Evolutionary conservation across 345 rosid species (phyloP), one percentile per base, ranked within the genome.

Genomic region (Hibiscus tridactylites): DNA sequence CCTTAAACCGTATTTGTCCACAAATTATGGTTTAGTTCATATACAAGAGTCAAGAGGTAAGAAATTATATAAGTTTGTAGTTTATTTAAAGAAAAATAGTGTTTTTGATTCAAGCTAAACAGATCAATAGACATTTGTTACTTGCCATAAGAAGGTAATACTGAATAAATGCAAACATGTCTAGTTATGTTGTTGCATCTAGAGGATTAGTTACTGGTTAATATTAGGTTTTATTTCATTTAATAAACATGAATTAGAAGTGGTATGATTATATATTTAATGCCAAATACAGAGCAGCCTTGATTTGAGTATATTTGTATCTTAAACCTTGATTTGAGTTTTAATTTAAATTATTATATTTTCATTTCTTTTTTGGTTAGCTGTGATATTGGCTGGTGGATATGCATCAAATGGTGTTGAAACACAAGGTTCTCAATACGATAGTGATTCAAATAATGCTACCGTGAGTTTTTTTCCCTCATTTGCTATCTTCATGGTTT

Each of bases 311-410:
- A n/a, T n/a, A n/a, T n/a, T n/a, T n/a, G n/a, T n/a, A n/a, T n/a
- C n/a, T n/a, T n/a, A n/a, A n/a, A n/a, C n/a, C n/a, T n/a, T n/a
- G n/a, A n/a, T n/a, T n/a, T n/a, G n/a, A n/a, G n/a, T n/a, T n/a
- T n/a, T n/a, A n/a, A n/a, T n/a, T n/a, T n/a, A n/a, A n/a, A n/a
- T n/a, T n/a, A n/a, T n/a, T n/a, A n/a, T n/a, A n/a, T n/a, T 67
- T 66, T 19, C 28, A 58, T 74, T 71, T 79, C 69, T 52, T 19
- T 64, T 71, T 3, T 70, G 52, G 61, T 75, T 75, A 91, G 97
- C 96, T 77, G 26, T 91, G 77, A 86, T 91, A 70, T 76, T 93
- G 85, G 85, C 97, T 57, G 94, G 97, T 74, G 98, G 96, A 72
- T 88, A 88, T 81, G 92, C 74, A 81, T 68, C 87, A 73, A 91